Base-by-base conservation (phyloP, 2,329 filamentous ascomycete genomes). In the Fusarium heterosporum region DNA sequence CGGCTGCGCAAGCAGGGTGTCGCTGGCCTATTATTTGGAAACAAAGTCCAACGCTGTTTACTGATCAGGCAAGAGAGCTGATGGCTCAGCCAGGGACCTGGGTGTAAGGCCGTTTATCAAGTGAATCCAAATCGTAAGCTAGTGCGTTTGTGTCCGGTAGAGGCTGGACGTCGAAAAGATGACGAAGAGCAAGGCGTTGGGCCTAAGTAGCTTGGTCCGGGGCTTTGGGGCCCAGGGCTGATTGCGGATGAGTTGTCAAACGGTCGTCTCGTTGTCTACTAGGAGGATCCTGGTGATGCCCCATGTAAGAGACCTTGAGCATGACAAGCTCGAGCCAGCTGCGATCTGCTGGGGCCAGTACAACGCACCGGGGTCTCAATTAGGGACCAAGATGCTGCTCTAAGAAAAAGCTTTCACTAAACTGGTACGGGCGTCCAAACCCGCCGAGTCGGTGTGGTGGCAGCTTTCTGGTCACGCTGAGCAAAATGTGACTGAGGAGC, bases 291-390 rank as follows among this genome's bases (percentile, higher is more conserved):
- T 73, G 72, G 79, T 66, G 72, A 61, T 61, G 60, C 69, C 64
- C 76, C 73, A 74, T 77, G 77, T 74, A 76, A 72, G 72, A 75
- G 75, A 72, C 71, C 73, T 77, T 73, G 71, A 75, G 75, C 73
- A 75, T 77, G 75, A 78, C 75, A 79, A 77, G 77, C 78, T 77
- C 75, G 75, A 75, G 76, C 79, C 78, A 76, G 78, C 78, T 71
- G 45, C 72, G 73, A 76, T 74, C 75, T 76, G 71, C 75, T 76
- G 70, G 73, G 74, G 73, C 58, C 61, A 74, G 70, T 74, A 72
- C 75, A 79, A 78, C 76, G 75, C 77, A 78, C 77, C 77, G 80
- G 76, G 78, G 78, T 77, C 74, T 77, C 73, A 73, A 73, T 66
- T 76, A 67, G 70, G 57, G 69, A 72, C 62, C 63, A 66, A 61